A percentile compares a stretch with the other conserved stretches of the same genome.
Evolutionary conservation across 1,284 basidiomycete species (phyloP).

Genomic region (Termitomyces sp.): DNA sequence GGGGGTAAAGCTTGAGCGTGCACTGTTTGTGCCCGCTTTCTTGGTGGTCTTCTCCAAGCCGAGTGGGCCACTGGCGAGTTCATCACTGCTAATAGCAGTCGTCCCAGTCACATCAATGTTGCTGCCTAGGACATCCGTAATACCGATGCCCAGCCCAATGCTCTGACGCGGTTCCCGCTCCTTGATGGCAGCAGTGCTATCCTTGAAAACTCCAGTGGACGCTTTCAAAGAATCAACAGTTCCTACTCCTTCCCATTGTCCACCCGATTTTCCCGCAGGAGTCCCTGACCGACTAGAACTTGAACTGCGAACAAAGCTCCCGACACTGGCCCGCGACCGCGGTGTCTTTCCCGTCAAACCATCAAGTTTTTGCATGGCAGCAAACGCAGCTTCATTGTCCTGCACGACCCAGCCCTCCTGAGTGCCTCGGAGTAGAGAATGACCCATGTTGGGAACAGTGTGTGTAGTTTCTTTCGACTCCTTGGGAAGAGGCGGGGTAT

Average conservation of each 20-base stretch:
- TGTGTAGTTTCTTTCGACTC: slow-evolving; percentile 43
- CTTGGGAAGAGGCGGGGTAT: slow-evolving; percentile 40
- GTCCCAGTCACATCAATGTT: slow-evolving; percentile 33
- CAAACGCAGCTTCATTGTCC: slow-evolving; percentile 84
- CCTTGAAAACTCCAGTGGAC: slow-evolving; percentile 39
- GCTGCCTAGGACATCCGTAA: slow-evolving; percentile 31
- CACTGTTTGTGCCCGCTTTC: slow-evolving; percentile 48
- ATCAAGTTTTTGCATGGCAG: slow-evolving; percentile 91
- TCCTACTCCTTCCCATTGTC: slow-evolving; percentile 64
- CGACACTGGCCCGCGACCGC: slow-evolving; percentile 59
- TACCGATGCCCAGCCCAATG: slow-evolving; percentile 31
- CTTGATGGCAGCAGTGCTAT: slow-evolving; percentile 31
- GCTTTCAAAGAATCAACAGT: slow-evolving; percentile 41
- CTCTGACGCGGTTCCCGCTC: slow-evolving; percentile 37
- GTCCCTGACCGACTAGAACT: slow-evolving; percentile 73
- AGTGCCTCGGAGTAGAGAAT: slow-evolving; percentile 73
- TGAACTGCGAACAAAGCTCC: slow-evolving; percentile 55
- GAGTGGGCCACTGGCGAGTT: slow-evolving; percentile 36
- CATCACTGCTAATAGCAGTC: slow-evolving; percentile 47
- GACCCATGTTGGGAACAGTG: slow-evolving; percentile 64
- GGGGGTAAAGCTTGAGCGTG: slow-evolving; percentile 66
- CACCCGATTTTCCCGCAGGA: slow-evolving; percentile 51
- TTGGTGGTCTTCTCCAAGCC: slow-evolving; percentile 59
- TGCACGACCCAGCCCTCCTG: slow-evolving; percentile 82
- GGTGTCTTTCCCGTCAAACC: slow-evolving; percentile 77